Percentiles rank a stretch among this genome's conserved stretches.
These are phyloP conservation scores for Thielaviopsis punctulata DNA, from an alignment of 2,329 filamentous ascomycete species.

Conservation along the genomic window DNA sequence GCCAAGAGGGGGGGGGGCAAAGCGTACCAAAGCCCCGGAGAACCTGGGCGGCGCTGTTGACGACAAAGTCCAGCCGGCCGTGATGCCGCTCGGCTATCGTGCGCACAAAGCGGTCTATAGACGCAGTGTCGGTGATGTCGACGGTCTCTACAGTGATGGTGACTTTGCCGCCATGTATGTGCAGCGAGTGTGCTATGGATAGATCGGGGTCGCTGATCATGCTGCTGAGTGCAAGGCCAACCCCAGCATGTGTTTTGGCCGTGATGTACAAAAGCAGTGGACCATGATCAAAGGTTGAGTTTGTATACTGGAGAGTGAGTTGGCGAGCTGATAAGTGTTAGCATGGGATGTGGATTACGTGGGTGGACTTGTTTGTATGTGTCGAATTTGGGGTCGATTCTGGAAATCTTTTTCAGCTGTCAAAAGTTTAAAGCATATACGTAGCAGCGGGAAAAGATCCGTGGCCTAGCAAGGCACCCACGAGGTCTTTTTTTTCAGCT, in stretches of 20 bases:
- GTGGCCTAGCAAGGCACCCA: background rate
- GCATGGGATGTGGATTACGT: background rate
- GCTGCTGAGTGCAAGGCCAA: background rate
- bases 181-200: background rate
- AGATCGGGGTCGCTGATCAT: background rate
- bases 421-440: background rate
- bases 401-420: background rate
- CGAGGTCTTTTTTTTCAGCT: background rate
- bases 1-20: background rate
- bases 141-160: slow-evolving; percentile 2
- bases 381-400: too few species aligned
- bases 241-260: background rate
- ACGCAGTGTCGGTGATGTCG: background rate
- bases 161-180: slow-evolving; percentile 1
- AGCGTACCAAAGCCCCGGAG: background rate
- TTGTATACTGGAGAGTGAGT: background rate
- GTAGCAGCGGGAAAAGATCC: background rate
- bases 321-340: slow-evolving; percentile 5
- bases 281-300: background rate
- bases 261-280: slow-evolving; percentile 3
- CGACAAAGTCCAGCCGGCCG: slow-evolving; percentile 1
- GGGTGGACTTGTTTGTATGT: too few species aligned
- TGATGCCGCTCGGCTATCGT: slow-evolving; percentile 1
- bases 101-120: background rate
- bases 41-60: background rate